Evolutionary conservation across 75 land plant species (phyloP), one percentile per base, ranked within the genome.

Genomic region (Isoetes taiwanensis): DNA sequence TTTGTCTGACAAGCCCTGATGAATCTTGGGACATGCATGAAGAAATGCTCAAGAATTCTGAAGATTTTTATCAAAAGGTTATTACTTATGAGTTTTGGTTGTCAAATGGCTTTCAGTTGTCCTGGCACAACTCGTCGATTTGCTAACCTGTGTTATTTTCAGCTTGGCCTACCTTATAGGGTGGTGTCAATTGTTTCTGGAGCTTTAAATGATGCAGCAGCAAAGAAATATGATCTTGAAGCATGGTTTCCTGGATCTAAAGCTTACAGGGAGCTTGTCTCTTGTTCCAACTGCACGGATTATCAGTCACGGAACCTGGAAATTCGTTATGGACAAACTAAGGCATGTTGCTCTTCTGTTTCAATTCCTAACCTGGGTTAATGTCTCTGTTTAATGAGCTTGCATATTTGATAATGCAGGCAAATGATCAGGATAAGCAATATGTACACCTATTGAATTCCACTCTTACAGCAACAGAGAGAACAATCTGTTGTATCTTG

Each of bases 201-300:
- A 25, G 97, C 97, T 16, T 41, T 90, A 57, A 90, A 90, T 72
- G 97, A 90, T 72, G 82, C 85, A 20, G 97, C 97, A 33, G 94
- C 97, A 19, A 90, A 90, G 72, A 90, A 90, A 65, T 90, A 83
- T 70, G 97, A 90, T 52, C 71, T 90, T 61, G 97, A 90, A 77
- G 87, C 64, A 34, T 90, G 97, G 97, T 90, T 86, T 57, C 97
- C 97, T 43, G 93, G 93, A 25, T 90, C 97, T 1, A 78, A 78
- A 48, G 76, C 94, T n/a, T 76, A 74, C 61, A 80, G 97, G 42
- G 97, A 90, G 72, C 82, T 90, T 6, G 97, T 90, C 4, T 90
- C 97, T 25, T 90, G 97, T 57, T 90, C 97, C 35, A 90, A 90
- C 56, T 90, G 94, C 59, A 90, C 97, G 17, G 97, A 90, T 52